Evolutionary conservation across 257 asterid species (phyloP).

Genomic region (Henckelia pumila): DNA sequence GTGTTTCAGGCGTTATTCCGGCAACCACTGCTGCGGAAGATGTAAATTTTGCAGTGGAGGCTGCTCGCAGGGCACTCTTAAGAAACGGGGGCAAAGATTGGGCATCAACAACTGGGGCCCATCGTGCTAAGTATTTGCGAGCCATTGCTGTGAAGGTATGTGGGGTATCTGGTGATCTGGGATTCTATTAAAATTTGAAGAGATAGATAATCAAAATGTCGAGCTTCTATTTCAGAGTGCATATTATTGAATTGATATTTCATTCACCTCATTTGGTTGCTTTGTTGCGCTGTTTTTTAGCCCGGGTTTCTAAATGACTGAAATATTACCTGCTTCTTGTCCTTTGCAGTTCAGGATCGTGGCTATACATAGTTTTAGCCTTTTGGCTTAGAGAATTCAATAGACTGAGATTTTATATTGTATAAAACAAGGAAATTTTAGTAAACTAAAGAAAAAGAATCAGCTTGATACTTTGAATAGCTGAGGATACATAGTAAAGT

Average conservation of each 20-base stretch:
- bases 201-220: neutral
- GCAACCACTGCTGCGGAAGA: conserved; percentile 82
- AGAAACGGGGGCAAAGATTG: conserved; percentile 48
- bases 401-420: neutral
- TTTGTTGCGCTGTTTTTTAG: neutral
- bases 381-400: neutral
- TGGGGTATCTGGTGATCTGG: neutral
- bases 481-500: neutral
- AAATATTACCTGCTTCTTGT: too few relatives aligned
- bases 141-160: conserved; percentile 55
- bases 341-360: neutral
- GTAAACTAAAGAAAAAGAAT: neutral
- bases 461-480: too few relatives aligned
- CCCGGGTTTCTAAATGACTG: neutral
- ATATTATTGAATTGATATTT: neutral
- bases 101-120: conserved; percentile 46
- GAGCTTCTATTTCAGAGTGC: neutral
- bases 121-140: conserved; percentile 47
- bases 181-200: neutral
- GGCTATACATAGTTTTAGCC: neutral
- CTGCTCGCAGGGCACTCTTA: conserved; percentile 55
- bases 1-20: conserved; percentile 66
- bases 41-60: conserved; percentile 53
- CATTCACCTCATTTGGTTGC: neutral
- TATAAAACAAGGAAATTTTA: neutral